phyloP scores from a whole-genome alignment of 2,329 filamentous ascomycete species.

The Aspergillus uvarum region DNA sequence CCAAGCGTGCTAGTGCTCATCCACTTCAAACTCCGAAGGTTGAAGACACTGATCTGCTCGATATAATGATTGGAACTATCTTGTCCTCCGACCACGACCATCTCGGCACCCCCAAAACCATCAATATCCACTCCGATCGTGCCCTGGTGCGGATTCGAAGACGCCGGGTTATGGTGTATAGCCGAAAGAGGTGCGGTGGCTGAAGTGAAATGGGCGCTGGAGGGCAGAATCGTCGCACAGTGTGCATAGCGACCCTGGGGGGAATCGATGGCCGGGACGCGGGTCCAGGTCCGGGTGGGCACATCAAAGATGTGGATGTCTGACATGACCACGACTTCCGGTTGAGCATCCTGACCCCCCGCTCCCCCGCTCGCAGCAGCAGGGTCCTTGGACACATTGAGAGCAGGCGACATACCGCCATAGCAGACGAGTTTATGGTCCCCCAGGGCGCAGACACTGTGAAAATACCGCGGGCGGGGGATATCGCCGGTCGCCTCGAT shows the following conservation, averaged over 20 bases:
- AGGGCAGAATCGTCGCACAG: conserved; percentile 88
- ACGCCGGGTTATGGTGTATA: conserved; percentile 83
- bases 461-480: conserved; percentile 91
- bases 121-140: conserved; percentile 85
- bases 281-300: conserved; percentile 77
- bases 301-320: conserved; percentile 97
- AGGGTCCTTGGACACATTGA: conserved; percentile 49
- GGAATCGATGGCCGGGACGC: conserved; percentile 73
- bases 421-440: conserved; percentile 98
- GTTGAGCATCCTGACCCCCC: conserved; percentile 61
- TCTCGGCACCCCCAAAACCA: conserved; percentile 87
- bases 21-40: conserved; percentile 92
- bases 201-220: conserved; percentile 82
- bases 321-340: conserved; percentile 94
- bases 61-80: conserved; percentile 99
- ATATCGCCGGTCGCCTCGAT: conserved; percentile 80
- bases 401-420: conserved; percentile 89
- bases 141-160: conserved; percentile 80
- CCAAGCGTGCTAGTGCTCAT: conserved; percentile 83
- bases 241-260: conserved; percentile 96
- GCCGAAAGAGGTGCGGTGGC: conserved; percentile 79
- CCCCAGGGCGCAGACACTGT: conserved; percentile 89
- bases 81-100: conserved; percentile 95
- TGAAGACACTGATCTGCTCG: conserved; percentile 98
- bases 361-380: conserved; percentile 31